Base-by-base conservation (phyloP, 2,329 filamentous ascomycete species). In the Fusarium azukiicola region DNA sequence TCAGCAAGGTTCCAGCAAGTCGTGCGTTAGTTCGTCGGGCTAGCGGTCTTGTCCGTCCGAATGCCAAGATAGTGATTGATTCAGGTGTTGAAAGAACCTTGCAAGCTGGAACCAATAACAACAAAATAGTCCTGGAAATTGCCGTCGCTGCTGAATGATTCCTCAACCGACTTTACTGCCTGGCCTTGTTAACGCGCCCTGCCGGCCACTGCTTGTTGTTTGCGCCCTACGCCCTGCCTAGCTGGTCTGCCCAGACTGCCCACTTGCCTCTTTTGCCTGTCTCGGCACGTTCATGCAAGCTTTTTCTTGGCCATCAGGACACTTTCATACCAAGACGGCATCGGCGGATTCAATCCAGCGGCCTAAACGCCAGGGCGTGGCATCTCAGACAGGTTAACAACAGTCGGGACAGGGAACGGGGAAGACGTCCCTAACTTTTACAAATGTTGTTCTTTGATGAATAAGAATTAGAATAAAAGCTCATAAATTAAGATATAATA, bases 11-110 rank as follows among this genome's bases (percentile, higher is more conserved):
- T 61, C 69, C 70, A 69, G 42, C 73, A 71, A 67, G 10, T 44
- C 68, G 52, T 74, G 68, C 75, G 49, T 72, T 77, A 77, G 75
- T 64, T 52, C 46, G n/a, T 21, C 50, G n/a, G 38, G 23, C 75
- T 73, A 46, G 32, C 47, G 27, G 27, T n/a, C 50, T 32, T 67
- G n/a, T 66, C 21, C 27, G 58, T 72, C 74, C 50, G 68, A 61
- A 56, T 36, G 36, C 44, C 67, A 23, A 69, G 67, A 61, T 58
- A 44, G 54, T 38, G 32, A 63, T 61, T 47, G 68, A 70, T 70
- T 63, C 50, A 54, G 38, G 49, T 38, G 54, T 5, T n/a, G 32
- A 38, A 36, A 58, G 54, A 58, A 61, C 56, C 56, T 61, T 61
- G 56, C 56, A 61, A 40, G 56, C 10, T 61, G 9, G 21, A 61